Conservation (phyloP, 208 protist genomes). For the Acanthamoeba healyi region DNA sequence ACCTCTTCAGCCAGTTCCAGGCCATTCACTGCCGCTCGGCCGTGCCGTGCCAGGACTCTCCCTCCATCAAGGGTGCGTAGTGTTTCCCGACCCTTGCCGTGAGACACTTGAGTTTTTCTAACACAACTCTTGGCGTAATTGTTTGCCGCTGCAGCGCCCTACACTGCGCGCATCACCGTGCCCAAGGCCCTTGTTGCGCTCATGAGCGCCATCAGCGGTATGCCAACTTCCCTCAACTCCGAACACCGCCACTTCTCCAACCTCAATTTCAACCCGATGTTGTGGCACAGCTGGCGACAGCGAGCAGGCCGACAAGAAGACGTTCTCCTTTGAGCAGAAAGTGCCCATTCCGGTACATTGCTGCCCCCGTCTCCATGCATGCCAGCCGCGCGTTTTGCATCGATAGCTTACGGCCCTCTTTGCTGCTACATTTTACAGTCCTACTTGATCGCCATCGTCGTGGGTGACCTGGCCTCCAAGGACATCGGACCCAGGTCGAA, state of each 20-base stretch:
- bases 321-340: conserved; percentile 80
- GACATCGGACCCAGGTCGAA: conserved; percentile 82
- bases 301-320: conserved; percentile 2
- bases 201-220: conserved; percentile 80
- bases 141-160: conserved; percentile 34
- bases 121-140: background rate
- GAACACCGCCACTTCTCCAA: background rate
- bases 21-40: conserved; percentile 88
- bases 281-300: conserved; percentile 6
- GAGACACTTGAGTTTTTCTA: background rate
- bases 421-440: conserved; percentile 37
- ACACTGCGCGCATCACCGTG: conserved; percentile 78
- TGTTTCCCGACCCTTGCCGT: background rate
- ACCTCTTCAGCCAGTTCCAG: conserved; percentile 93
- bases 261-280: background rate
- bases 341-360: conserved; percentile 80
- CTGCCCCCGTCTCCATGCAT: too few species aligned
- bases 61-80: conserved; percentile 77
- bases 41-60: conserved; percentile 88
- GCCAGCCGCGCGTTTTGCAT: background rate
- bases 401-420: conserved; percentile 21
- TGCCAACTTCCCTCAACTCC: background rate
- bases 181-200: conserved; percentile 75
- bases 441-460: conserved; percentile 81
- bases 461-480: conserved; percentile 79